A percentile compares a stretch with the other conserved stretches of the same genome.
Evolutionary conservation across 768 basidiomycete species (phyloP).

Genomic region (Mycena chlorophos): DNA sequence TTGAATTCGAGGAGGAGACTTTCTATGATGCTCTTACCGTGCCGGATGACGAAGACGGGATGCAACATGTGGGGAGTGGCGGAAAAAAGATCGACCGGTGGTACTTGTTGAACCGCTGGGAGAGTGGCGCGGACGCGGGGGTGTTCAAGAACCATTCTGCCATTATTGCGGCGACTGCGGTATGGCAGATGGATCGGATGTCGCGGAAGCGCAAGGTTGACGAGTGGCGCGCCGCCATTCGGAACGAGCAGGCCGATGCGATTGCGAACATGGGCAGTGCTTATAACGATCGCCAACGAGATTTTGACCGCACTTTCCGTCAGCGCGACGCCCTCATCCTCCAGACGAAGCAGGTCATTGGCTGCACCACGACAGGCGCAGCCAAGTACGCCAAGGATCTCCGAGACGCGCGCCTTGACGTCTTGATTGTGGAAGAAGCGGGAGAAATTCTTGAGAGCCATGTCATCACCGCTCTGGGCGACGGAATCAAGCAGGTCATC

Average conservation of each 20-base stretch:
- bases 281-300: conserved; percentile 34
- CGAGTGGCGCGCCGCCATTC: conserved; percentile 33
- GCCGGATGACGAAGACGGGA: conserved; percentile 43
- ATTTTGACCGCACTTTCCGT: conserved; percentile 31
- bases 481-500: conserved; percentile 51
- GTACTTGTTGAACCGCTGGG: conserved; percentile 54
- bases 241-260: conserved; percentile 28
- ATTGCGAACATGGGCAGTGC: conserved; percentile 28
- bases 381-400: conserved; percentile 57
- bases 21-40: conserved; percentile 49
- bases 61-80: conserved; percentile 42
- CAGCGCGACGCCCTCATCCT: conserved; percentile 29
- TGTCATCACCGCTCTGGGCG: conserved; percentile 55
- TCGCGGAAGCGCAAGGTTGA: conserved; percentile 15
- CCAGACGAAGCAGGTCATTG: conserved; percentile 52
- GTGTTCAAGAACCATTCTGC: conserved; percentile 31
- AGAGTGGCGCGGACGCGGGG: conserved; percentile 44
- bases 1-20: conserved; percentile 51
- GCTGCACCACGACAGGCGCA: conserved; percentile 69
- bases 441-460: conserved; percentile 75
- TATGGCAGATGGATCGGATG: conserved; percentile 39
- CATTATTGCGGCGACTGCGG: conserved; percentile 24
- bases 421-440: conserved; percentile 70
- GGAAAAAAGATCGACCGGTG: conserved; percentile 34
- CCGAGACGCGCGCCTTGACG: conserved; percentile 45